Base-by-base conservation (phyloP, 2,329 filamentous ascomycete species). In the Whalleya microplaca region DNA sequence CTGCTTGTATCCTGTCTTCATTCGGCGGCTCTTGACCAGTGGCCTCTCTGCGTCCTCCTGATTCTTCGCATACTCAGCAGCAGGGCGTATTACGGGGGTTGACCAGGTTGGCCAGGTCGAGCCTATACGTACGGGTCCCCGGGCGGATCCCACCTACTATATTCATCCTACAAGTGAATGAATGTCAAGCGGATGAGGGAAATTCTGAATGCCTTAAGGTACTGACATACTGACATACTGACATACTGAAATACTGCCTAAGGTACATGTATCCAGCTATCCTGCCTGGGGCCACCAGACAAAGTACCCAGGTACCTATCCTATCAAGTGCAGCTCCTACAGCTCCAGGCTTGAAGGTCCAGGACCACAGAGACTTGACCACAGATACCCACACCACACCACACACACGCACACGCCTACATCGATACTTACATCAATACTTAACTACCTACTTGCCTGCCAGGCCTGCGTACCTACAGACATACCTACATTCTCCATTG, bases 181-280 rank as follows among this genome's bases (percentile, higher is more conserved):
- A 56, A 62, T 58, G 49, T 60, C 60, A 62, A 41, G 57, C 58
- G 56, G 50, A 62, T 58, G 57, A 58, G 44, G 53, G 14, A 37
- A 37, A 37, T 6, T 6, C 5, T 6, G 12, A 29, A 29, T 5
- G 27, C 27, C 27, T 29, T 29, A n/a, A n/a, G 27, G 27, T 5
- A 29, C 27, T 29, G 27, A 12, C 12, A 29, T 5, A 29, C 27
- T 29, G 12, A 5, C 27, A n/a, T n/a, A 29, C 27, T 12, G 27
- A 29, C 27, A 6, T 29, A 29, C 27, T n/a, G n/a, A n/a, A n/a
- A n/a, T n/a, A n/a, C n/a, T n/a, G n/a, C n/a, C n/a, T n/a, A n/a
- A n/a, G n/a, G n/a, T n/a, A n/a, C n/a, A n/a, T n/a, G n/a, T n/a
- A n/a, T n/a, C n/a, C n/a, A n/a, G n/a, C 27, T 29, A 29, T 29